Evolutionary conservation across 2,329 filamentous ascomycete genomes (phyloP).

Genomic region (Alternaria brassicicola): DNA sequence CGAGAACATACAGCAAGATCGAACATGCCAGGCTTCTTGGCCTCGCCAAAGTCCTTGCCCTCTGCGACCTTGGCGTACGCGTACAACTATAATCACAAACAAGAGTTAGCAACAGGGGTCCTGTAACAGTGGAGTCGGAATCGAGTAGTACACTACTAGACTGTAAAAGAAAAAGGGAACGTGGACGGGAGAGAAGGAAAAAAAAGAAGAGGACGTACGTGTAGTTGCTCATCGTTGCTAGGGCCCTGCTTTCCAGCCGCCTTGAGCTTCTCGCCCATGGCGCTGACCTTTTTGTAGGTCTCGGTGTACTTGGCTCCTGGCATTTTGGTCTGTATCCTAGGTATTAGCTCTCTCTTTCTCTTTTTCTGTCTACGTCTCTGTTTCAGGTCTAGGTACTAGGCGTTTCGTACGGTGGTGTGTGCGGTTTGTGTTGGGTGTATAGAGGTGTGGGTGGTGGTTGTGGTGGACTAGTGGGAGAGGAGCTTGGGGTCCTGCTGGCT

Average conservation of each 20-base stretch:
- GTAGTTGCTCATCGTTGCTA: conserved; percentile 54
- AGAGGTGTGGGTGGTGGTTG: background rate
- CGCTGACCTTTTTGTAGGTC: conserved; percentile 39
- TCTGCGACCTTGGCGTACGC: conserved; percentile 54
- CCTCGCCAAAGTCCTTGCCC: conserved; percentile 48
- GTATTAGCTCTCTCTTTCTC: background rate
- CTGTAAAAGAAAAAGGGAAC: background rate
- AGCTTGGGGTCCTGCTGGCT: background rate
- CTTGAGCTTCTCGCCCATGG: conserved; percentile 42
- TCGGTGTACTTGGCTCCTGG: conserved; percentile 41
- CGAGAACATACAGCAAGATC: conserved; percentile 65
- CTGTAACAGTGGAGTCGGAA: background rate
- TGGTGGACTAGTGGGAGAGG: background rate
- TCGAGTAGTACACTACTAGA: background rate
- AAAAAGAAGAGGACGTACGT: conserved; percentile 45
- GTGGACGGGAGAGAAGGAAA: background rate
- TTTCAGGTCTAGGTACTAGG: background rate
- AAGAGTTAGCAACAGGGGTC: background rate
- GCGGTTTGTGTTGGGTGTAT: background rate
- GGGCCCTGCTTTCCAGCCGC: conserved; percentile 33
- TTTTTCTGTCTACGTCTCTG: background rate
- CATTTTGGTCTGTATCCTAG: conserved; percentile 22
- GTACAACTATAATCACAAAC: conserved; percentile 53
- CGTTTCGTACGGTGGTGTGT: background rate
- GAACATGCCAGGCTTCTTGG: conserved; percentile 68